These are phyloP conservation scores for Nyctanthes arbortristis DNA, from an alignment of 257 asterid genomes.

Conservation along the genomic window DNA sequence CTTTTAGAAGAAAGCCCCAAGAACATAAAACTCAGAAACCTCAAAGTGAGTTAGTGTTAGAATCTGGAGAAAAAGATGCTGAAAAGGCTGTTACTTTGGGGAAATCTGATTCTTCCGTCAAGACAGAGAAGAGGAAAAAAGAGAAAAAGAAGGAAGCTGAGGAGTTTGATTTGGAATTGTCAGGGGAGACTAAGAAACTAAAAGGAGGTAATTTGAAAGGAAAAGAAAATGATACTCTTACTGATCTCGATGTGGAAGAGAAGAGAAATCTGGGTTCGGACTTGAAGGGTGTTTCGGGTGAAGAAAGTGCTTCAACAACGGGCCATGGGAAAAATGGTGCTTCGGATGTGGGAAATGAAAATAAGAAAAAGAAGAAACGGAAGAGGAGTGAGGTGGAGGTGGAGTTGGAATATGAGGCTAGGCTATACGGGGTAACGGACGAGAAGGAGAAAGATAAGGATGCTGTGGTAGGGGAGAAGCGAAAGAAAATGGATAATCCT, in stretches of 20 bases:
- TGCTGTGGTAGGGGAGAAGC: slow-evolving; percentile 70
- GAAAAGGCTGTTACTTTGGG: slow-evolving; percentile 21
- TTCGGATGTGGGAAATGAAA: slow-evolving; percentile 24
- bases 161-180: slow-evolving; percentile 25
- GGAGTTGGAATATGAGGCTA: slow-evolving; percentile 82
- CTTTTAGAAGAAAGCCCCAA: slow-evolving; percentile 57
- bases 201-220: slow-evolving; percentile 27
- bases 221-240: background rate
- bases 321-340: slow-evolving; percentile 15
- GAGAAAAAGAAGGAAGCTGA: slow-evolving; percentile 31
- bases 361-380: slow-evolving; percentile 72
- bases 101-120: slow-evolving; percentile 30
- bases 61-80: slow-evolving; percentile 28
- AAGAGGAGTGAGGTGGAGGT: slow-evolving; percentile 90
- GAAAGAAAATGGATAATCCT: slow-evolving; percentile 81
- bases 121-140: slow-evolving; percentile 39
- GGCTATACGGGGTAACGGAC: slow-evolving; percentile 45
- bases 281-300: slow-evolving; percentile 15
- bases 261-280: slow-evolving; percentile 6
- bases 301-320: background rate
- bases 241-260: background rate
- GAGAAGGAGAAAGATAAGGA: slow-evolving; percentile 33
- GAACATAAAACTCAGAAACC: slow-evolving; percentile 26
- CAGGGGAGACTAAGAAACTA: slow-evolving; percentile 35
- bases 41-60: slow-evolving; percentile 15